Evolutionary conservation across 345 rosid species (phyloP), one percentile per base, ranked within the genome.

Genomic region (Iberis pinnata): DNA sequence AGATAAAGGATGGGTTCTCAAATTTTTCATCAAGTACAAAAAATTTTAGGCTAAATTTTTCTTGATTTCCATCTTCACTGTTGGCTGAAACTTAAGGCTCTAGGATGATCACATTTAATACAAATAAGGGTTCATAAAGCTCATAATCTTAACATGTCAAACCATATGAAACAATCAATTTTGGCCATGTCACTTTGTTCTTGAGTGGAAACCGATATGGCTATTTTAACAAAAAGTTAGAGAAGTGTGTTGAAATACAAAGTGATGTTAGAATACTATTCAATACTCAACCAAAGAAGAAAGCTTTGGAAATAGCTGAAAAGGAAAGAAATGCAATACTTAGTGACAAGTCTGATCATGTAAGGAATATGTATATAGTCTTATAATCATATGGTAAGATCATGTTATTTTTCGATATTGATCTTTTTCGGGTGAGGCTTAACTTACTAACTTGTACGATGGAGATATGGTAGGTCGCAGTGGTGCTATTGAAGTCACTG

Each of bases 171-270:
- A 93, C 99, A 13, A 94, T 93, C 37, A 93, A 93, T 72, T 88
- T 93, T 68, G 97, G 97, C 9, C 97, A 88, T 38, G 95, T 93
- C 48, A 88, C 99, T 33, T 93, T 88, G 78, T 93, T 93, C 70
- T 88, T 97, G 99, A 88, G 88, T 56, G 99, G 99, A 48, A 93
- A 93, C 63, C 94, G 97, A 13, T 92, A 95, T 46, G 99, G 99
- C 29, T 92, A 47, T 69, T 92, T 93, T 62, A 73, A 86, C 18
- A 53, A 79, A 9, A 70, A 80, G 42, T 37, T 86, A 84, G 98
- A 88, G 63, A 77, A 92, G 71, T 88, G 88, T 31, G 86, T 85
- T 43, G 98, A 88, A 67, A 80, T 92, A 58, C 97, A 94, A 2
- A 85, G 98, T 75, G 98, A 92, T 67, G 45, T 60, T 60, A 97